Base-by-base conservation (phyloP, 1,284 basidiomycete species). In the Sporisorium graminicola region DNA sequence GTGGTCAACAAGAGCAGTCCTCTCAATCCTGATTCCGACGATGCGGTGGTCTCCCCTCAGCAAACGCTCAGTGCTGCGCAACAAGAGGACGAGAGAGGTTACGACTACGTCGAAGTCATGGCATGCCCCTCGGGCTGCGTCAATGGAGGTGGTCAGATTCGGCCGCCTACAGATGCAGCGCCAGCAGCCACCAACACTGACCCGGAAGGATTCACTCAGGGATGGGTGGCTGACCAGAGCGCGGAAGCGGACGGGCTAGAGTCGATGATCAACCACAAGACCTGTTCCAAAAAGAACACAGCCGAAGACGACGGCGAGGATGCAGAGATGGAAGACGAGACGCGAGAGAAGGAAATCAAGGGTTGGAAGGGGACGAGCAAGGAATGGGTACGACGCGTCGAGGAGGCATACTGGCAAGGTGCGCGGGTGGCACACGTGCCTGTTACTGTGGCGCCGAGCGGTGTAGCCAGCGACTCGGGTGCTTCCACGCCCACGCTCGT, bases 91-190 rank as follows among this genome's bases (percentile, higher is more conserved):
- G 89, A 68, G 89, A 90, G 58, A 88, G 87, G 90, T 35, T 93
- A 96, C 85, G 96, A 99, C 87, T 99, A 96, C 86, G 92, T 99
- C 53, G 97, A 99, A 83, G 95, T 99, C 69, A 99, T 99, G 97
- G 97, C 97, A 24, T 99, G 97, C 87, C 97, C 97, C 0, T 91
- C 93, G 0, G 97, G 97, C 7, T 99, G 97, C 85, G 94, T 98
- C 53, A 98, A 98, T 83, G 96, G 97, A 3, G 96, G 97, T 27
- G 97, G 97, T 2, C 97, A 99, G 87, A 75, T 85, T 18, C 77
- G 84, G 4, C 84, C 84, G 40, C 82, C 82, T 1, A 63, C 70
- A 5, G 62, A 67, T 29, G 37, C 64, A 52, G 31, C 42, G 37
- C 14, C 35, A 53, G 31, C 35, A 24, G 35, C 16, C 47, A 22